Percentiles rank a stretch among this genome's conserved stretches.
These are phyloP conservation scores for Panicum hallii DNA, from an alignment of 202 grass and related monocot genomes.

Conservation along the genomic window DNA sequence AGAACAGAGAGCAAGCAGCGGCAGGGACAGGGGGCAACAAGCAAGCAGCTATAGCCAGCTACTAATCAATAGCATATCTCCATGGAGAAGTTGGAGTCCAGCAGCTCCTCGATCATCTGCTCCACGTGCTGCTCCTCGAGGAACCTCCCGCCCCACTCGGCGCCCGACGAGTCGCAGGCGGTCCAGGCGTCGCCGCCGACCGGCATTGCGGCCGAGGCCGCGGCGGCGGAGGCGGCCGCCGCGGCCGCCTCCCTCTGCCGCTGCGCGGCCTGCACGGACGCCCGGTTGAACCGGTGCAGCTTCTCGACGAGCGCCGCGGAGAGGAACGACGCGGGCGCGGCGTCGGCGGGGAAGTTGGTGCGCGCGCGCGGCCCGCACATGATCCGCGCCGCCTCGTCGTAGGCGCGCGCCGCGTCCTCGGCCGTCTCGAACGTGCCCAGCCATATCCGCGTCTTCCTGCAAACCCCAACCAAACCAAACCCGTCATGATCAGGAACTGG, in stretches of 20 bases:
- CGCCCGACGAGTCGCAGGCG: neutral
- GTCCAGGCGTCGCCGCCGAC: neutral
- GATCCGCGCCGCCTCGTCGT: slow-evolving; percentile 83
- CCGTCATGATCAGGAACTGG: neutral
- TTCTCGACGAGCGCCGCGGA: slow-evolving; percentile 63
- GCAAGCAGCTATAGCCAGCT: neutral
- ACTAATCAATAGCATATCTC: slow-evolving; percentile 59
- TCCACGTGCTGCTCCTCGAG: slow-evolving; percentile 81
- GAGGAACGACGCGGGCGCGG: slow-evolving; percentile 50
- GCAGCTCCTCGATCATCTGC: slow-evolving; percentile 85
- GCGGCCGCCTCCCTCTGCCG: slow-evolving; percentile 45
- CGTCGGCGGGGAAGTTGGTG: slow-evolving; percentile 63
- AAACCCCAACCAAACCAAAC: neutral
- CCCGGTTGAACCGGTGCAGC: slow-evolving; percentile 75
- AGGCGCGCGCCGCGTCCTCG: slow-evolving; percentile 81
- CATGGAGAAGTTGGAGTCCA: slow-evolving; percentile 74
- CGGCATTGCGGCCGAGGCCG: neutral
- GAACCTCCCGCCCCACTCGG: slow-evolving; percentile 28
- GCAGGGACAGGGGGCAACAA: neutral
- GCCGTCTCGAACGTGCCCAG: slow-evolving; percentile 87
- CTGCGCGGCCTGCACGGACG: slow-evolving; percentile 58
- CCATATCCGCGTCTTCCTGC: slow-evolving; percentile 84
- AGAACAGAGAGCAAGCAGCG: neutral
- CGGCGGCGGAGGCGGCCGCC: neutral
- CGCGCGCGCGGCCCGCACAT: slow-evolving; percentile 72